Evolutionary conservation across 768 basidiomycete genomes (phyloP).

Genomic region (Boletus speciosus): DNA sequence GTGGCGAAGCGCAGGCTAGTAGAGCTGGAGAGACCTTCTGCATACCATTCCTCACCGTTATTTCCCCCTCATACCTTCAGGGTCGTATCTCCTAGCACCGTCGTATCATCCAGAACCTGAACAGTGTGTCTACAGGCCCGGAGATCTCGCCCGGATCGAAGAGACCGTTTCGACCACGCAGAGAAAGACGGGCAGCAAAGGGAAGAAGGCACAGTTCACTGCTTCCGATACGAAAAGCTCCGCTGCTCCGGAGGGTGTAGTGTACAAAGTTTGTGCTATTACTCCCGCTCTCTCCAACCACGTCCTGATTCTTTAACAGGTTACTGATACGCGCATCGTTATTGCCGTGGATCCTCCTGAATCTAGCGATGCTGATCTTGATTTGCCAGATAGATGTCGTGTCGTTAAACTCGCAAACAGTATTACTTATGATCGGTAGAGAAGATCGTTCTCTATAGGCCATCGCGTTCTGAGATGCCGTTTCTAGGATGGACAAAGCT

Average conservation of each 20-base stretch:
- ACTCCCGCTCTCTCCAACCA: background rate
- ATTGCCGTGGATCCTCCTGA: slow-evolving; percentile 72
- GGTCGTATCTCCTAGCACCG: slow-evolving; percentile 32
- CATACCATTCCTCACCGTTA: slow-evolving; percentile 63
- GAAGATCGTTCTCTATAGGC: background rate
- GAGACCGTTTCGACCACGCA: slow-evolving; percentile 50
- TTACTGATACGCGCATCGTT: slow-evolving; percentile 77
- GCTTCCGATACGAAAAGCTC: slow-evolving; percentile 37
- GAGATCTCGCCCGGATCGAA: slow-evolving; percentile 86
- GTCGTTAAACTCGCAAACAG: slow-evolving; percentile 89
- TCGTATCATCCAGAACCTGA: slow-evolving; percentile 5
- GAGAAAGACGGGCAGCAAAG: slow-evolving; percentile 43
- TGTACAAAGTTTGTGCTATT: slow-evolving; percentile 62
- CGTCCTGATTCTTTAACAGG: slow-evolving; percentile 37
- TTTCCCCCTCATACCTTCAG: slow-evolving; percentile 89
- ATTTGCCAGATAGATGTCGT: slow-evolving; percentile 81
- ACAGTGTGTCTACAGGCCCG: slow-evolving; percentile 50
- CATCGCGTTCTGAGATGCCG: background rate
- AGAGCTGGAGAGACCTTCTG: slow-evolving; percentile 79
- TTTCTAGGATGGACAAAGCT: slow-evolving; percentile 78
- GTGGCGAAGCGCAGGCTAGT: slow-evolving; percentile 60
- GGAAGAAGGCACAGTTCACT: slow-evolving; percentile 38
- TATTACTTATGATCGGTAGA: slow-evolving; percentile 82
- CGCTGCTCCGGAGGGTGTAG: slow-evolving; percentile 67
- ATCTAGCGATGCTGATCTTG: slow-evolving; percentile 57